Evolutionary conservation across 2,329 filamentous ascomycete genomes (phyloP), one percentile per base, ranked within the genome.

Genomic region (Fonsecaea pedrosoi): DNA sequence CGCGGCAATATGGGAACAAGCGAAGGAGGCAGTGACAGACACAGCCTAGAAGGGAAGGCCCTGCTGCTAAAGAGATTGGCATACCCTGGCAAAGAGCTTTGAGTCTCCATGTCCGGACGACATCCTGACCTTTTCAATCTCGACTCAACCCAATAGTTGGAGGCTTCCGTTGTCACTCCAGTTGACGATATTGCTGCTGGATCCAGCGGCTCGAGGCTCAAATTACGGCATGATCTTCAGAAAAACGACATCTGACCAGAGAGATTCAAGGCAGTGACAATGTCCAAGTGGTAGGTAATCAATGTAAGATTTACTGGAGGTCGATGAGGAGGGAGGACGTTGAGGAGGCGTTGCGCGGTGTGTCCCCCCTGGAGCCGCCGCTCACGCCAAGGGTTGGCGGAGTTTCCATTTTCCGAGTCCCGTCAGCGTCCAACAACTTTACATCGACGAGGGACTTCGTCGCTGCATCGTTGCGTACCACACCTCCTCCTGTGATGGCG

Each of bases 11-110:
- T n/a, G 40, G 15, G n/a, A 66, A 50, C 61, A 64, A 69, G 32
- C 40, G 57, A 62, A 58, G 59, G 66, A 42, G 58, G 68, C 67
- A 54, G 61, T 58, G 62, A 2, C 64, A 64, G 2, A 60, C 66
- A 70, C 18, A 18, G n/a, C 8, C 42, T 65, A 70, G 66, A 71
- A 70, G 68, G 69, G 69, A 67, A 57, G 40, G 42, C 50, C 21
- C 38, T 42, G 3, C 12, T 8, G 4, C 30, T 32, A 38, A 65
- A 65, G 65, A 67, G 60, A 70, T 67, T 63, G 69, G 88, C 88
- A 75, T 90, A 99, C 95, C 85, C 95, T 89, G 80, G 95, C 94
- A 85, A 99, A 99, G 83, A 99, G 90, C 88, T 97, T 98, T 83
- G 95, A 96, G 88, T 98, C 95, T 82, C 95, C 93, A 82, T 92